Evolutionary conservation across 106 monocot species (phyloP).

Genomic region (Hemerocallis citrina): DNA sequence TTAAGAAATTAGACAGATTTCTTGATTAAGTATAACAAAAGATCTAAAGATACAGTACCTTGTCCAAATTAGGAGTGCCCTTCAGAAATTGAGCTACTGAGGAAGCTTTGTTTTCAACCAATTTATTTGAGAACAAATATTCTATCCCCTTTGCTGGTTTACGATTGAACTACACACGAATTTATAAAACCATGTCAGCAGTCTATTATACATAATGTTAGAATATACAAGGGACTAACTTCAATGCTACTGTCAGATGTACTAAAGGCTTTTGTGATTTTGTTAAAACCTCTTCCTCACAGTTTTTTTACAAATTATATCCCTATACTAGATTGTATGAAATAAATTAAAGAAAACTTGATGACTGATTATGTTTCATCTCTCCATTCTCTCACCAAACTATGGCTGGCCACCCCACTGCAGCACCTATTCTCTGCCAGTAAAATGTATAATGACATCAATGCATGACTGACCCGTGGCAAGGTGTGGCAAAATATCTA

Average conservation of each 20-base stretch:
- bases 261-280: not conserved
- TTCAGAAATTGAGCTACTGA: slow-evolving; percentile 81
- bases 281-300: not conserved
- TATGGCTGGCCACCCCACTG: not conserved
- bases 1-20: slow-evolving; percentile 5
- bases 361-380: not conserved
- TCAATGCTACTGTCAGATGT: too few relatives aligned
- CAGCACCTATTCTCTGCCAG: not conserved
- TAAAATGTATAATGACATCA: not conserved
- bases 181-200: not conserved
- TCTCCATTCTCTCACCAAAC: not conserved
- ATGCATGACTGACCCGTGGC: not conserved
- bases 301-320: not conserved
- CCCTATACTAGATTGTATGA: not conserved
- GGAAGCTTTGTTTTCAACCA: slow-evolving; percentile 73
- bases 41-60: slow-evolving; percentile 31
- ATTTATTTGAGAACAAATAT: slow-evolving; percentile 63
- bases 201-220: not conserved
- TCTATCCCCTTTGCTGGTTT: slow-evolving; percentile 84
- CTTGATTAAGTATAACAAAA: slow-evolving; percentile 3
- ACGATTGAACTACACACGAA: slow-evolving; percentile 60
- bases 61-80: slow-evolving; percentile 74
- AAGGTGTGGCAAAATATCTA: not conserved
- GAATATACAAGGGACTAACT: not conserved
- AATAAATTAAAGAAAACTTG: not conserved